These are phyloP conservation scores for Apiospora koreana DNA, from an alignment of 2,329 filamentous ascomycete species.

Conservation along the genomic window DNA sequence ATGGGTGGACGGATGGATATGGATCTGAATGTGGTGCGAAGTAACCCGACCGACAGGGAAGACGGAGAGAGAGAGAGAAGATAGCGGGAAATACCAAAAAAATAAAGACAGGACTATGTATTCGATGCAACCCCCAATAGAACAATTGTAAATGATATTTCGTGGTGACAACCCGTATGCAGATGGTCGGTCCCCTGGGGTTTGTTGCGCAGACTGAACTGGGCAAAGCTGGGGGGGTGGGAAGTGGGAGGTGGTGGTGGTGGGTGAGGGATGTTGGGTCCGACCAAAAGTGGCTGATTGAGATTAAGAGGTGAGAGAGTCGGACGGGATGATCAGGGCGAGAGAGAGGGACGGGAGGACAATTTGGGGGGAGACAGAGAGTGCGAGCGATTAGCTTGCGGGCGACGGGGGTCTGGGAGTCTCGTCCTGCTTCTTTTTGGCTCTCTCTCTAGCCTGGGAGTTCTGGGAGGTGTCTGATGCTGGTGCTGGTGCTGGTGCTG, in stretches of 20 bases:
- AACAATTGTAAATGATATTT: not conserved
- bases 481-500: not conserved
- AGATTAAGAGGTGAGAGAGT: not conserved
- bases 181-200: not conserved
- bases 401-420: not conserved
- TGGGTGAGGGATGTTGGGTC: slow-evolving; percentile 1
- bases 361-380: not conserved
- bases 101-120: not conserved
- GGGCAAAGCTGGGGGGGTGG: not conserved
- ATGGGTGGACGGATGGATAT: not conserved
- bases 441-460: no score
- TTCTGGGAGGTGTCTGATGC: no score
- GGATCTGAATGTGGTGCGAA: not conserved
- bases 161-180: not conserved
- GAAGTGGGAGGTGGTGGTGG: not conserved
- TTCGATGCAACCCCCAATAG: not conserved
- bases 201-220: not conserved
- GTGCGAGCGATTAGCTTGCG: not conserved
- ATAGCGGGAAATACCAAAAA: not conserved
- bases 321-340: no score
- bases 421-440: no score
- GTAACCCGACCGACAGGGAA: not conserved
- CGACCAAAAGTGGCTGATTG: not conserved
- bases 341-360: no score
- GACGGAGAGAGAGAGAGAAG: not conserved